Conservation (phyloP, 805 yeast species). For the Metschnikowia peoriensis region DNA sequence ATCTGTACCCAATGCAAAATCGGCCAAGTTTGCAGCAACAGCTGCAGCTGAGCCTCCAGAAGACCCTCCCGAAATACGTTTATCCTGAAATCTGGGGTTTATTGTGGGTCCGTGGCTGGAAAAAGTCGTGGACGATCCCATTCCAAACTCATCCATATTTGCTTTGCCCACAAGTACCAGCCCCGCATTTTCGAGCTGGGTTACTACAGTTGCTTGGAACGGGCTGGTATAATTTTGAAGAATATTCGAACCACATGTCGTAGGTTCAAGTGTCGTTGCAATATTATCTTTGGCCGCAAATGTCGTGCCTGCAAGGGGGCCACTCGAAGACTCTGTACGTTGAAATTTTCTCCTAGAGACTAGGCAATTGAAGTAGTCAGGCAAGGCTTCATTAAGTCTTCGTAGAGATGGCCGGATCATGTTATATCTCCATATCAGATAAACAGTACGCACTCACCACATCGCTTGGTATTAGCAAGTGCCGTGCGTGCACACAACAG, state of each 20-base stretch:
- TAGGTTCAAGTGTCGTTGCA: conserved; percentile 56
- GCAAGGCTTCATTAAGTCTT: not conserved
- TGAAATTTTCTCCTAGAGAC: conserved; percentile 1
- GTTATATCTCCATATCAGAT: not conserved
- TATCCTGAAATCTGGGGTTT: conserved; percentile 42
- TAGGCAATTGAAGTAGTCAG: conserved; percentile 16
- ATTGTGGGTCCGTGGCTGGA: conserved; percentile 55
- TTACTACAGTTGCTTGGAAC: conserved; percentile 72
- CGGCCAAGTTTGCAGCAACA: conserved; percentile 68
- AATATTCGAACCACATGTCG: conserved; percentile 77
- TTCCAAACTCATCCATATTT: conserved; percentile 95
- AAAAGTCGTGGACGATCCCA: conserved; percentile 77
- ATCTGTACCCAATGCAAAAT: conserved; percentile 87
- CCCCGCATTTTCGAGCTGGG: conserved; percentile 52
- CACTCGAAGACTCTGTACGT: not conserved
- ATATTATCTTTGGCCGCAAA: conserved; percentile 72
- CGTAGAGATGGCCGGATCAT: conserved; percentile 8
- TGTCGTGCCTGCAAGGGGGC: conserved; percentile 6
- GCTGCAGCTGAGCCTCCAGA: conserved; percentile 97
- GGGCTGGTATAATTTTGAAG: conserved; percentile 67
- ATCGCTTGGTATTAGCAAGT: not conserved
- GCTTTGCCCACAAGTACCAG: conserved; percentile 69
- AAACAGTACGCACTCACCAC: not conserved
- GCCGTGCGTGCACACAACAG: not conserved
- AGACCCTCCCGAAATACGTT: conserved; percentile 73